Evolutionary conservation across 2,329 filamentous ascomycete genomes (phyloP).

Genomic region (Cytospora piceicola): DNA sequence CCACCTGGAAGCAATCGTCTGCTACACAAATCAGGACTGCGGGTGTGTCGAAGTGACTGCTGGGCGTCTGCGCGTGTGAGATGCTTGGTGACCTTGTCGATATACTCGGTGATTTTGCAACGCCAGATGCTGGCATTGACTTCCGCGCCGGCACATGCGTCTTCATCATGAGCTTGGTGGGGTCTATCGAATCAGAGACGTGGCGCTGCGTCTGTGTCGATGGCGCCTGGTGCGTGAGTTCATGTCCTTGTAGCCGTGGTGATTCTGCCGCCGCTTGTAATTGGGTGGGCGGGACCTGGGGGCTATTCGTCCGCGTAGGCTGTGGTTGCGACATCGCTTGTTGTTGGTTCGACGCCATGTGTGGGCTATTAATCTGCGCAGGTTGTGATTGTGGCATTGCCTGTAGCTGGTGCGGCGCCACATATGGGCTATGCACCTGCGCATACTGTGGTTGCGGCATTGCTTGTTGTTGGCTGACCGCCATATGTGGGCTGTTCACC

Average conservation of each 20-base stretch:
- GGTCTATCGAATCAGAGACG: conserved; percentile 25
- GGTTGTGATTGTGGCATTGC: conserved; percentile 28
- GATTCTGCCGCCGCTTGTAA: conserved; percentile 12
- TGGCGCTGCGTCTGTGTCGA: conserved; percentile 5
- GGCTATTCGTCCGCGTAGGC: conserved; percentile 7
- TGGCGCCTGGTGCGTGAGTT: conserved; percentile 11
- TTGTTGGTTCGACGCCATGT: not conserved
- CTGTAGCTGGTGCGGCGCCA: conserved; percentile 24
- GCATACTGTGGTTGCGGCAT: conserved; percentile 24
- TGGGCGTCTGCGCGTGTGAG: conserved; percentile 35
- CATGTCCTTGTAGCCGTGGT: conserved; percentile 5
- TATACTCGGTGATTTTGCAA: conserved; percentile 44
- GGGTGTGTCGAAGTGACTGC: conserved; percentile 52
- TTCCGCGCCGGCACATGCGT: conserved; percentile 28
- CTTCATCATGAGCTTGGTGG: conserved; percentile 30
- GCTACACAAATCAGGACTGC: conserved; percentile 71
- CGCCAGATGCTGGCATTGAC: conserved; percentile 33
- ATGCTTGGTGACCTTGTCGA: conserved; percentile 38
- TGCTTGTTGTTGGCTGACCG: conserved; percentile 27
- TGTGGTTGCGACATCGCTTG: conserved; percentile 15
- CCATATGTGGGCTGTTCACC: conserved; percentile 11
- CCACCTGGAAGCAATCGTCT: conserved; percentile 74
- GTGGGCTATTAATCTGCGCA: conserved; percentile 15
- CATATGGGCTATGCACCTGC: conserved; percentile 9
- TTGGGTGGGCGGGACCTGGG: conserved; percentile 17